Evolutionary conservation across 164 flowering plant genomes (phyloP).

Genomic region (Magnolia sinica): DNA sequence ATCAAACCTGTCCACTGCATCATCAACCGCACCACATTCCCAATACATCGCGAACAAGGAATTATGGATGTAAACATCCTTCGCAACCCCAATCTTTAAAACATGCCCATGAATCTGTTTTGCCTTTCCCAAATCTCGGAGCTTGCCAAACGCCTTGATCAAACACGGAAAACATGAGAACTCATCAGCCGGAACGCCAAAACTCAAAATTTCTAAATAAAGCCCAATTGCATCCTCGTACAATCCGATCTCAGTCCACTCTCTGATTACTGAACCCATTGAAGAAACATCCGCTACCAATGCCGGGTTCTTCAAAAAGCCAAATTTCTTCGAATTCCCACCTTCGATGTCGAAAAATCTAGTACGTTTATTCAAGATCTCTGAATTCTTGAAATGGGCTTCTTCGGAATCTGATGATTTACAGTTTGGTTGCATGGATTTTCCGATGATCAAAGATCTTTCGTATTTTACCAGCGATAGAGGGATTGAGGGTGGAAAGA

Average conservation of each 20-base stretch:
- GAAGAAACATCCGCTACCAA: not conserved
- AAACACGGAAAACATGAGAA: slow-evolving; percentile 38
- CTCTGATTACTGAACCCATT: slow-evolving; percentile 13
- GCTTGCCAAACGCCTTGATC: slow-evolving; percentile 47
- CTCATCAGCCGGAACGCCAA: slow-evolving; percentile 21
- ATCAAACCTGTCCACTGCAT: slow-evolving; percentile 36
- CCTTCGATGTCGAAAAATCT: not conserved
- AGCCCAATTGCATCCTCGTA: slow-evolving; percentile 31
- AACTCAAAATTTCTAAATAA: slow-evolving; percentile 28
- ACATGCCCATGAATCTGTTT: slow-evolving; percentile 44
- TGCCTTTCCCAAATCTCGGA: slow-evolving; percentile 22
- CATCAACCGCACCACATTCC: slow-evolving; percentile 31
- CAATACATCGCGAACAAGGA: slow-evolving; percentile 31
- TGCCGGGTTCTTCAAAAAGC: not conserved
- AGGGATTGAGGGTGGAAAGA: not conserved
- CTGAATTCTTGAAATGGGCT: slow-evolving; percentile 3
- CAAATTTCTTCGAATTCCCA: not conserved
- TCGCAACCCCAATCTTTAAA: slow-evolving; percentile 30
- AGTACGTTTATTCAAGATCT: not conserved
- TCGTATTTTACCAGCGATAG: not conserved
- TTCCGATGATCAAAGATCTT: not conserved
- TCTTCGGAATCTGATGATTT: slow-evolving; percentile 2
- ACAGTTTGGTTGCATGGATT: not conserved
- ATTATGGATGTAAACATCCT: slow-evolving; percentile 31
- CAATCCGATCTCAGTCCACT: slow-evolving; percentile 23